Evolutionary conservation across 805 yeast genomes (phyloP).

Genomic region (Candida orba): DNA sequence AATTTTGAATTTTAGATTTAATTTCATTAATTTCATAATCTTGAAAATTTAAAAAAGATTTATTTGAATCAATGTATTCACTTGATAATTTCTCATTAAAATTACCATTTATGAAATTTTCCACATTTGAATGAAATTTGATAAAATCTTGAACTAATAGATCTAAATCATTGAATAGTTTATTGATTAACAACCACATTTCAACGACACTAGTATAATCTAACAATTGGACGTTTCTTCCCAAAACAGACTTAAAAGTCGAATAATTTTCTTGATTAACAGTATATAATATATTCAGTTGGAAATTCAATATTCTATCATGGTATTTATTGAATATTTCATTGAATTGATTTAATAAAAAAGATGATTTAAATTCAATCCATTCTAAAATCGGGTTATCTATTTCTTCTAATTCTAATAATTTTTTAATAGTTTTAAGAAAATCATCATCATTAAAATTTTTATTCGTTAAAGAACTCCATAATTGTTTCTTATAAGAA

Average conservation of each 20-base stretch:
- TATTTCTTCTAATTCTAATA: constrained; percentile 54
- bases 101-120: constrained; percentile 44
- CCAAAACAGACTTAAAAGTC: constrained; percentile 18
- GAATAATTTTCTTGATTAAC: constrained; percentile 28
- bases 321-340: constrained; percentile 36
- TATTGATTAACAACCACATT: constrained; percentile 48
- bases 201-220: constrained; percentile 53
- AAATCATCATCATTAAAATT: constrained; percentile 22
- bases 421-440: constrained; percentile 40
- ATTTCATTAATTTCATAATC: constrained; percentile 36
- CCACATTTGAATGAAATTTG: constrained; percentile 48
- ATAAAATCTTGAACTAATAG: constrained; percentile 33
- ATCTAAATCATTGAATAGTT: constrained; percentile 35
- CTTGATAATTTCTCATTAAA: constrained; percentile 32
- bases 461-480: constrained; percentile 35
- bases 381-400: constrained; percentile 62
- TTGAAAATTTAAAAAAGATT: constrained; percentile 34
- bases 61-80: constrained; percentile 26
- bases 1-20: constrained; percentile 30
- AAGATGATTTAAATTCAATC: constrained; percentile 43
- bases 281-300: constrained; percentile 33
- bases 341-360: constrained; percentile 31
- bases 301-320: constrained; percentile 32
- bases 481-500: constrained; percentile 44
- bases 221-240: constrained; percentile 25